phyloP scores from a whole-genome alignment of 306 rosid species.

The Fragaria nilgerrensis region DNA sequence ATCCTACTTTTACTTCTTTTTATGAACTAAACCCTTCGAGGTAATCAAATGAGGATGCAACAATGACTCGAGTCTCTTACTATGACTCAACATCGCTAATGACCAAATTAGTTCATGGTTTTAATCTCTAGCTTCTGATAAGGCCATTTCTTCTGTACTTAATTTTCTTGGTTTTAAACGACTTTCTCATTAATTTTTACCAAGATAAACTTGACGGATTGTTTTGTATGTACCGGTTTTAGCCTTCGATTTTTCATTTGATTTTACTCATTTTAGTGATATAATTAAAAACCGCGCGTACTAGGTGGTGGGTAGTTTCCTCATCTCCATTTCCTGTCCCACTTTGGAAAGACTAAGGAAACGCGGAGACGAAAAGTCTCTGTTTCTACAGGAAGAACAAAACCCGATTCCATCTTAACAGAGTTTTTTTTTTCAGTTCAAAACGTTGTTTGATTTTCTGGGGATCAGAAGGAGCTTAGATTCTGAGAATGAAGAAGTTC shows the following conservation, averaged over 20 bases:
- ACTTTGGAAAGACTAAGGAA: background rate
- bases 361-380: constrained; percentile 16
- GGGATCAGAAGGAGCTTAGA: background rate
- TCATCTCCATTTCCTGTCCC: background rate
- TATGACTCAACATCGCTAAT: background rate
- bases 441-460: background rate
- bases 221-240: no score
- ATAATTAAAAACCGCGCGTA: background rate
- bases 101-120: background rate
- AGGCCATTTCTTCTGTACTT: background rate
- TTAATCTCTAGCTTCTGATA: no score
- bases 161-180: background rate
- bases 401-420: background rate
- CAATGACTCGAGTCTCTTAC: background rate
- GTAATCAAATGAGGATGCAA: background rate
- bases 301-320: background rate
- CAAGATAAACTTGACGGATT: no score
- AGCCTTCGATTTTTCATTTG: no score
- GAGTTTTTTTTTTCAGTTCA: background rate
- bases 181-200: no score
- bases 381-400: background rate
- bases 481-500: constrained; percentile 61
- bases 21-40: background rate
- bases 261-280: no score
- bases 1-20: background rate